Evolutionary conservation across 202 grass and related monocot species (phyloP), one percentile per base, ranked within the genome.

Genomic region (Zoysia matrella): DNA sequence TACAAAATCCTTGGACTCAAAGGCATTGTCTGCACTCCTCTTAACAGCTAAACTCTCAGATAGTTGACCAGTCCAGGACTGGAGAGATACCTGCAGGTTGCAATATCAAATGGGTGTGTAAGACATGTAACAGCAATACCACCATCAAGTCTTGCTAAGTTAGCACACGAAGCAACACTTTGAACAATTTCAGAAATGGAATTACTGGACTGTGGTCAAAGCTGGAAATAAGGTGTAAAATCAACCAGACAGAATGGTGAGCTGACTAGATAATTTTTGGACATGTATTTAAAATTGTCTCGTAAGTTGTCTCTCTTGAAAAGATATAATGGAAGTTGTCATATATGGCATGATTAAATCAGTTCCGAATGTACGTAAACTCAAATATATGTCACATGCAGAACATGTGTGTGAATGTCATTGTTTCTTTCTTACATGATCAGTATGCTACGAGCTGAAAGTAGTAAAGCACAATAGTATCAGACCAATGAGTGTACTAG

Each of bases 1-100:
- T 52, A 13, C 43, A 67, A 95, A 98, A 85, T 98, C 96, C 86
- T 98, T 98, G 55, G 96, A 90, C 47, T 76, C 72, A 60, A 98
- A 98, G 39, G 96, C 96, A 49, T 57, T 67, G 6, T 98, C 90
- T 13, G 83, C 96, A 76, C 82, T 80, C 68, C 86, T 98, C 86
- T 92, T 98, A 60, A 83, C 75, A 44, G 85, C 73, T 57, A 98
- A 80, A 43, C 87, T 95, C 71, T 95, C 92, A 71, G 90, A 77
- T 54, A 91, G 60, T 86, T 97, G 80, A 71, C 90, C 81, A 50
- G 83, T 95, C 92, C 92, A 98, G 22, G 92, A 81, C 54, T 91
- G 89, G 47, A 98, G 93, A 82, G 92, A 95, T 5, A 95, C 43
- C 96, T 98, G 92, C 72, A 84, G 77, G 76, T 81, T 69, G 60